A percentile compares a stretch with the other conserved stretches of the same genome.
phyloP scores from a whole-genome alignment of 768 basidiomycete species.

The Lactarius deliciosus region DNA sequence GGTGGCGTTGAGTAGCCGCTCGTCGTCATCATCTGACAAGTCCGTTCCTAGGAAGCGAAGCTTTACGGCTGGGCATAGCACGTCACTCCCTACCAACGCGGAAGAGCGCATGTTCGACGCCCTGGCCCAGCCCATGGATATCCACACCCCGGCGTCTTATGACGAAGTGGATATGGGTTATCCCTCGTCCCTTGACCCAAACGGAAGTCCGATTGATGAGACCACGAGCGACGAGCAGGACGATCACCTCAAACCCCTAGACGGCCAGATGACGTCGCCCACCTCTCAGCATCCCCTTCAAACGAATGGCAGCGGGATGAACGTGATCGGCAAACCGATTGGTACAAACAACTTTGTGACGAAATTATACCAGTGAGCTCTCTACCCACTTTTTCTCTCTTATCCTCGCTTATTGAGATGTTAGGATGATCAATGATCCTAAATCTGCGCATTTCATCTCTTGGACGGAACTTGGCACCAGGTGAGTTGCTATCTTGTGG shows the following conservation, averaged over 20 bases:
- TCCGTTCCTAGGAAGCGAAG: conserved; percentile 67
- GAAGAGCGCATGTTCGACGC: conserved; percentile 39
- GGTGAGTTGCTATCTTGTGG: conserved; percentile 34
- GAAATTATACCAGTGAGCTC: conserved; percentile 78
- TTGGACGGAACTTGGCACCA: conserved; percentile 81
- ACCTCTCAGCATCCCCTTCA: conserved; percentile 24
- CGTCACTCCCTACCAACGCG: conserved; percentile 39
- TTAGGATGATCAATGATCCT: conserved; percentile 83
- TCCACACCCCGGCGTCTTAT: conserved; percentile 41
- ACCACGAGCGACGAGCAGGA: conserved; percentile 40
- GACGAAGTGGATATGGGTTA: conserved; percentile 60
- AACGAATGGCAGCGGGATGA: conserved; percentile 41
- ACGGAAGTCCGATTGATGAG: conserved; percentile 46
- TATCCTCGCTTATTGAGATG: not conserved
- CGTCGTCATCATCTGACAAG: conserved; percentile 52
- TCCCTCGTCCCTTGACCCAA: conserved; percentile 45
- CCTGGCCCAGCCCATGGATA: conserved; percentile 38
- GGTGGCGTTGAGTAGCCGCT: conserved; percentile 42
- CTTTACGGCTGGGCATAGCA: conserved; percentile 44
- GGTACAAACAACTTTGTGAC: conserved; percentile 81
- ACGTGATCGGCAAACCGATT: conserved; percentile 63
- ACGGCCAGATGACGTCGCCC: conserved; percentile 29
- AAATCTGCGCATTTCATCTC: conserved; percentile 77
- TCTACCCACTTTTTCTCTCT: conserved; percentile 12
- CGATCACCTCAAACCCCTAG: conserved; percentile 38